A percentile compares a stretch with the other conserved stretches of the same genome.
Evolutionary conservation across 2,329 filamentous ascomycete species (phyloP).

Genomic region (Westerdykella ornata): DNA sequence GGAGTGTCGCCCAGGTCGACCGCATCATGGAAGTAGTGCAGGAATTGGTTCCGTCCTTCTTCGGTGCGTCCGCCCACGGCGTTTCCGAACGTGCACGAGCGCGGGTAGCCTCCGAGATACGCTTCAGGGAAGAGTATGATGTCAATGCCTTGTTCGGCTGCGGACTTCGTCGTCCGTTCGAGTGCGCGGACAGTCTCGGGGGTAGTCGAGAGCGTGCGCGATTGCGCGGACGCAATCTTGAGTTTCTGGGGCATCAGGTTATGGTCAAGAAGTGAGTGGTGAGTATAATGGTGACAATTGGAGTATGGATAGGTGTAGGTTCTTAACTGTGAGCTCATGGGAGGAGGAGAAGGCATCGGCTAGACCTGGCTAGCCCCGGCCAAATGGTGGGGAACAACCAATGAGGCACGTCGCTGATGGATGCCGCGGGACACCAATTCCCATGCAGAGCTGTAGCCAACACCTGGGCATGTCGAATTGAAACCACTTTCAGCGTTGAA

Average conservation of each 20-base stretch:
- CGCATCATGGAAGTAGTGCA: slow-evolving; percentile 69
- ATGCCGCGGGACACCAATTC: no score
- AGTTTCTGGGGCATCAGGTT: slow-evolving; percentile 42
- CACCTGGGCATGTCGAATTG: no score
- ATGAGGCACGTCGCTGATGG: no score
- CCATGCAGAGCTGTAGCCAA: no score
- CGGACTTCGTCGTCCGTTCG: slow-evolving; percentile 54
- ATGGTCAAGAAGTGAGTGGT: not conserved
- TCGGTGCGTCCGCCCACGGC: slow-evolving; percentile 62
- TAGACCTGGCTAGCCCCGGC: no score
- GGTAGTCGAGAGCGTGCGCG: slow-evolving; percentile 44
- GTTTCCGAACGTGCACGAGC: slow-evolving; percentile 70
- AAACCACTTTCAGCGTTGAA: no score
- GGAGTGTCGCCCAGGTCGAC: slow-evolving; percentile 79
- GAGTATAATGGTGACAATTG: not conserved
- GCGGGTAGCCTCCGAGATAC: slow-evolving; percentile 85
- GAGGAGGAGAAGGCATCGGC: no score
- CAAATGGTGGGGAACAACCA: no score
- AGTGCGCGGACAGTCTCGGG: slow-evolving; percentile 60
- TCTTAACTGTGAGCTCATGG: no score
- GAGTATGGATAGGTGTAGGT: no score
- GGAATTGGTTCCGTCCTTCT: slow-evolving; percentile 72
- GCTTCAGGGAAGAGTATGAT: slow-evolving; percentile 87
- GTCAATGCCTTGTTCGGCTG: slow-evolving; percentile 55
- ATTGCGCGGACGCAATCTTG: slow-evolving; percentile 46